Evolutionary conservation across 2,329 filamentous ascomycete genomes (phyloP), one percentile per base, ranked within the genome.

Genomic region (Onygenales sp.): DNA sequence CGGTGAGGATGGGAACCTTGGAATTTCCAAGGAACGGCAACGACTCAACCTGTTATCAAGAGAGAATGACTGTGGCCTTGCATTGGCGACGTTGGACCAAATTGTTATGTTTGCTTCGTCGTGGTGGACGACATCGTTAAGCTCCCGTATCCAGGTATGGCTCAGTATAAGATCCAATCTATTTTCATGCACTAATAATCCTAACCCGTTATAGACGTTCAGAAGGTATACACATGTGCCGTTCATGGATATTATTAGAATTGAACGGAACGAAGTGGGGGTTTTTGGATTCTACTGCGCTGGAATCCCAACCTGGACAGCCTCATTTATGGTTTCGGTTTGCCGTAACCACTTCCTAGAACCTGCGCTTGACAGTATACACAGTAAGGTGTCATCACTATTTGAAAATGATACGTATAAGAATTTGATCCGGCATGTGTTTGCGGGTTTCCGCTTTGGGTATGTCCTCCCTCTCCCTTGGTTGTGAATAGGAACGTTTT

Each of bases 21-120:
- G 61, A 52, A 59, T 62, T n/a, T 61, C 65, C 36, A 67, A 65
- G 52, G 70, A 73, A 55, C 63, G 67, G 55, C 63, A 70, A 54
- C 69, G 66, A 49, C 60, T 72, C 14, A 64, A 68, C 34, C 61
- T 65, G 42, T 65, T 74, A 43, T 63, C 65, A 17, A 61, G 65
- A 6, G 72, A 74, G 53, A 74, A 74, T 60, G 70, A 72, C 42
- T 72, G 69, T 52, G 71, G 72, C 9, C 56, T 74, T 49, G 56
- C 70, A 6, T 66, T 74, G 58, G 67, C 69, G 40, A 70, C 67
- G 27, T 47, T 72, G 32, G 71, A 74, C 54, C 70, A 72, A 51
- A 54, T 72, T 8, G 62, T 64, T n/a, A 65, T 67, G 13, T 71
- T 73, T 50, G 61, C 70, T n/a, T 63, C 68, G 2, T 67, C 66